These are phyloP conservation scores for Pseudotsuga menziesii DNA, from an alignment of 75 land plant species.

Conservation along the genomic window DNA sequence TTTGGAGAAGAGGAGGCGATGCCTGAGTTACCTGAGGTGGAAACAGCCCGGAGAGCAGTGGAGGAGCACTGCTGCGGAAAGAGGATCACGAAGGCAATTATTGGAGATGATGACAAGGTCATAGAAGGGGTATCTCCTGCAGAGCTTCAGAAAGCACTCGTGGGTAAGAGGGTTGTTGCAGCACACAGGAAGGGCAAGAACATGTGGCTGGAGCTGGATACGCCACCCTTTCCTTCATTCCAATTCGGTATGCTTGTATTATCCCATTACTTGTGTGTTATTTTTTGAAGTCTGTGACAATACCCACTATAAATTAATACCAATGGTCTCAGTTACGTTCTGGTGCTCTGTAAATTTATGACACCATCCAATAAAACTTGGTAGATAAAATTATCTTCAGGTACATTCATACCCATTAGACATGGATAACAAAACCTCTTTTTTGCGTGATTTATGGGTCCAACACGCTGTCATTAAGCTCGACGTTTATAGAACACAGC, in stretches of 20 bases:
- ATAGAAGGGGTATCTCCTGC: slow-evolving; percentile 66
- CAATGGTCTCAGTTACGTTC: background rate
- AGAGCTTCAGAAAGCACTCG: slow-evolving; percentile 57
- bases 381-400: background rate
- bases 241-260: slow-evolving; percentile 58
- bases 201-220: slow-evolving; percentile 86
- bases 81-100: slow-evolving; percentile 39
- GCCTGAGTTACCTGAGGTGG: slow-evolving; percentile 99
- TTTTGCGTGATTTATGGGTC: too few species aligned
- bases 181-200: slow-evolving; percentile 92
- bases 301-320: background rate
- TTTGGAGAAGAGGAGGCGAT: slow-evolving; percentile 18
- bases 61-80: slow-evolving; percentile 68
- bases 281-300: background rate
- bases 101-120: slow-evolving; percentile 81
- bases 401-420: background rate
- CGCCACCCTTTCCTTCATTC: slow-evolving; percentile 88
- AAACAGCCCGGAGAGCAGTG: slow-evolving; percentile 85
- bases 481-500: too few species aligned
- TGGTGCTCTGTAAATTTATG: background rate
- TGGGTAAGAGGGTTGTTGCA: slow-evolving; percentile 63
- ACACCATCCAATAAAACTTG: background rate
- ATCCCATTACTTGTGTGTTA: background rate
- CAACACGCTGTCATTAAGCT: background rate
- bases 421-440: background rate